A percentile compares a stretch with the other conserved stretches of the same genome.
These are phyloP conservation scores for Tylopilus subfusipes DNA, from an alignment of 768 basidiomycete species.

Conservation along the genomic window DNA sequence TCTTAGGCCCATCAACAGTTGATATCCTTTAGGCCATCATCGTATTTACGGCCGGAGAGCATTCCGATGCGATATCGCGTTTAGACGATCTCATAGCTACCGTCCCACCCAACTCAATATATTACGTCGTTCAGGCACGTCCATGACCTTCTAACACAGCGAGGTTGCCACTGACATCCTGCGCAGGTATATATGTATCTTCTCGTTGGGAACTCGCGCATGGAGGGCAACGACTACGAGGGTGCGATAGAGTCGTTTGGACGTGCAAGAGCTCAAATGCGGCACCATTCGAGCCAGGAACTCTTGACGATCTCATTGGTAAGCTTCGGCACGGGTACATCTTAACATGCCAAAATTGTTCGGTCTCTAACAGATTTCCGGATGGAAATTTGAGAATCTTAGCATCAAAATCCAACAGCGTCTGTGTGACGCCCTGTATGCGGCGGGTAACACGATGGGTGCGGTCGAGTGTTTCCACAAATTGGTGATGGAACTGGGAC, in stretches of 20 bases:
- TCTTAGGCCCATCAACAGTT: too few relatives aligned
- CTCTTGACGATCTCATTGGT: neutral
- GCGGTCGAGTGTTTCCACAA: neutral
- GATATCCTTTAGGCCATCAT: neutral
- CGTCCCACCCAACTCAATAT: neutral
- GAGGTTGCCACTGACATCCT: neutral
- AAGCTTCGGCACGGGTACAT: neutral
- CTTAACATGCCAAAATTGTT: neutral
- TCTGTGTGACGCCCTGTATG: neutral
- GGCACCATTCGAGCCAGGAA: neutral
- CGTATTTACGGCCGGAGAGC: neutral
- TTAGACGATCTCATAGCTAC: neutral
- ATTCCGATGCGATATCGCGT: neutral
- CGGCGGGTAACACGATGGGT: neutral
- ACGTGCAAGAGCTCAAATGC: neutral
- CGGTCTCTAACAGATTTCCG: neutral
- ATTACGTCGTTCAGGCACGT: neutral
- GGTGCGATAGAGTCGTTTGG: neutral
- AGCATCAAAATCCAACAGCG: neutral
- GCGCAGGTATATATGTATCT: neutral
- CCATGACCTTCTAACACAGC: neutral
- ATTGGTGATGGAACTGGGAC: neutral
- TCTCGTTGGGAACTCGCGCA: neutral
- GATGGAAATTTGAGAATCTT: neutral
- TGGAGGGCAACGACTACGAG: neutral